A percentile compares a stretch with the other conserved stretches of the same genome.
phyloP scores from a whole-genome alignment of 495 filamentous ascomycete species.

The Penicillium paxilli region DNA sequence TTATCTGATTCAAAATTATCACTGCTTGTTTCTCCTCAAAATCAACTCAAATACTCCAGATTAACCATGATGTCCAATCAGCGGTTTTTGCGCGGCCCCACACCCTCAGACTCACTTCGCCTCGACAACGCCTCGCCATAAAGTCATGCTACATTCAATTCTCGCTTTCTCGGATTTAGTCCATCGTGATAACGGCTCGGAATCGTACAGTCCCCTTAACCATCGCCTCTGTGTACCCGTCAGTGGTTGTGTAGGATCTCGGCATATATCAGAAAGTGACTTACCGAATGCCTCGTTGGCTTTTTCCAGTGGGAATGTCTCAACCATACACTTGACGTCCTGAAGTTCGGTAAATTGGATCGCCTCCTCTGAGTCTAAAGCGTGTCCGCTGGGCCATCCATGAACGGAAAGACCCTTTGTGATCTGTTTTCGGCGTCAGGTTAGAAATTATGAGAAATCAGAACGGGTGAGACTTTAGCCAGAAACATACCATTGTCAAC shows the following conservation, averaged over 20 bases:
- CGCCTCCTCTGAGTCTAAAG: slow-evolving; percentile 64
- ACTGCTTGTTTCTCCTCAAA: background rate
- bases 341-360: slow-evolving; percentile 60
- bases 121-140: background rate
- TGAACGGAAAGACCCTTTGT: slow-evolving; percentile 53
- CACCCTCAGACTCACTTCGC: background rate
- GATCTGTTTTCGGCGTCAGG: slow-evolving; percentile 8
- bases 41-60: background rate
- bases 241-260: background rate
- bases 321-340: slow-evolving; percentile 60
- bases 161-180: slow-evolving; percentile 20
- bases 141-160: background rate
- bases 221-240: slow-evolving; percentile 35
- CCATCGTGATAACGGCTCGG: slow-evolving; percentile 53
- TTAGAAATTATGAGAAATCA: background rate
- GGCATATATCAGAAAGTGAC: background rate
- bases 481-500: slow-evolving; percentile 15
- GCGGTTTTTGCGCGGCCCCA: background rate
- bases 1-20: background rate
- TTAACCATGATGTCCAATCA: background rate
- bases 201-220: slow-evolving; percentile 47
- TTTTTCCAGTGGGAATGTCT: slow-evolving; percentile 60
- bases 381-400: slow-evolving; percentile 65
- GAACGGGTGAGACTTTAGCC: no score
- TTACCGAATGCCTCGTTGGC: slow-evolving; percentile 52